Evolutionary conservation across 2,329 filamentous ascomycete genomes (phyloP).

Genomic region (Didymella segeticola): DNA sequence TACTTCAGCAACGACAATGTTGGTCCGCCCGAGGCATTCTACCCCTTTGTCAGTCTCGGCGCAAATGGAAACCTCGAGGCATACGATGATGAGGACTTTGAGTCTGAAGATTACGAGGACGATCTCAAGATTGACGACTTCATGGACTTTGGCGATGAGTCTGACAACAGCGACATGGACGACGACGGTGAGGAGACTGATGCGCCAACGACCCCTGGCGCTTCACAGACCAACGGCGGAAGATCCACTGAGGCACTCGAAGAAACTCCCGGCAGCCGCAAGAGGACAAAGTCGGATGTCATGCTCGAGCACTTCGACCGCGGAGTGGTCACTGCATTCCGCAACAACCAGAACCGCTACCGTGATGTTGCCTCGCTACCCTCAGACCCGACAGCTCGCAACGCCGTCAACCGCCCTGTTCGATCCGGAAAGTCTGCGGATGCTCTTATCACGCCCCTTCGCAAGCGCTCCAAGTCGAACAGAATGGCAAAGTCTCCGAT

Average conservation of each 20-base stretch:
- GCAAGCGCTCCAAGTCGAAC: constrained; percentile 44
- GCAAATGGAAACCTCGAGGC: constrained; percentile 64
- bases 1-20: constrained; percentile 66
- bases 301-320: constrained; percentile 58
- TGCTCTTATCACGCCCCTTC: constrained; percentile 48
- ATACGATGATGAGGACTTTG: constrained; percentile 60
- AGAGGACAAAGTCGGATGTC: constrained; percentile 41
- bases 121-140: constrained; percentile 51
- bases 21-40: constrained; percentile 78
- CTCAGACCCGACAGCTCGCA: constrained; percentile 45
- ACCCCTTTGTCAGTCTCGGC: constrained; percentile 65
- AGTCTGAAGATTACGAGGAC: constrained; percentile 66
- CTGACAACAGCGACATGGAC: constrained; percentile 44
- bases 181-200: constrained; percentile 47
- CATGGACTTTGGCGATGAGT: constrained; percentile 47
- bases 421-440: constrained; percentile 50
- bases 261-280: constrained; percentile 35
- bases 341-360: constrained; percentile 49
- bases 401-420: constrained; percentile 46
- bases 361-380: constrained; percentile 48
- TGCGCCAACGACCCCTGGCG: constrained; percentile 45
- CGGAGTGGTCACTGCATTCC: constrained; percentile 53
- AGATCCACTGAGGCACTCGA: constrained; percentile 36
- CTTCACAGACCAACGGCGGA: constrained; percentile 39
- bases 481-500: constrained; percentile 34